Evolutionary conservation across 148 eudicot species (phyloP), one percentile per base, ranked within the genome.

Genomic region (Tetragonia tetragonoides): DNA sequence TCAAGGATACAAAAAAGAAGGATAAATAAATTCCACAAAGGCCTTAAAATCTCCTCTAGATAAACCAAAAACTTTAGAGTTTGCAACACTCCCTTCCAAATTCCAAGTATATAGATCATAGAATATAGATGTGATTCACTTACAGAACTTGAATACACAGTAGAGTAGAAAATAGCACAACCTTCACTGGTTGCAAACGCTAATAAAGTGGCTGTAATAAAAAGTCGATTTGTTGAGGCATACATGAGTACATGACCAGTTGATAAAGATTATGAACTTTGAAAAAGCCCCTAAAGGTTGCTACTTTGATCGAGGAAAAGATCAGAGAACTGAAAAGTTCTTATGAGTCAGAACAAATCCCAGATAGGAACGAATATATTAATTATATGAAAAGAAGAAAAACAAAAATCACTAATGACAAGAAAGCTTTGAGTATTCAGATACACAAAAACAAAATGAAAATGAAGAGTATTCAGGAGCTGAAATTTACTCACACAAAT

Each of bases 391-490:
- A 56, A 23, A 59, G 39, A 28, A 47, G 28, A 73, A 44, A 39
- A 49, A 62, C 39, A 73, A 60, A 60, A 6, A 75, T 18, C n/a
- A 61, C 62, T 46, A 37, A 46, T 23, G 62, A 68, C 34, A 63
- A 63, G 59, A 39, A 34, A 66, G n/a, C 17, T 66, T 53, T 46
- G 74, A 41, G 24, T 40, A 60, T 59, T 68, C 64, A 67, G n/a
- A 78, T 77, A 60, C 75, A 78, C 63, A 42, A 68, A 57, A 68
- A 59, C 14, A 68, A 34, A 78, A 10, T 51, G 70, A 82, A 51
- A 49, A 18, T 21, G 23, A 74, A 16, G 10, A 47, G 47, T 24
- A 38, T 47, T 10, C 61, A 41, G 54, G 44, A 57, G 78, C 70
- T 4, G 28, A 77, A 51, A 62, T 61, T 60, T 67, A 62, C 70